Conservation (phyloP, 345 rosid species). For the Melaleuca quinquenervia region DNA sequence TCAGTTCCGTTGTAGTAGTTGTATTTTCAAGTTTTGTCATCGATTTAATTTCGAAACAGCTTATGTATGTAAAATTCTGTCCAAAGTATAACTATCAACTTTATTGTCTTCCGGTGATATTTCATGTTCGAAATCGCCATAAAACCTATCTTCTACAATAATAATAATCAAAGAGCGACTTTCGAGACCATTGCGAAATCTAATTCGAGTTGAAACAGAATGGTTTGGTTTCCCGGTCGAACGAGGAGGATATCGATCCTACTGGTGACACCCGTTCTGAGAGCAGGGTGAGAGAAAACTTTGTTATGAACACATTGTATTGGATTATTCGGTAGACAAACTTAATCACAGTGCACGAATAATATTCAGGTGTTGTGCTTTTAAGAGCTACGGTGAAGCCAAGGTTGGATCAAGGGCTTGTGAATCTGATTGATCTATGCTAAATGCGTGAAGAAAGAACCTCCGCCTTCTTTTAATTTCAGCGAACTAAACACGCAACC, state of each 20-base stretch:
- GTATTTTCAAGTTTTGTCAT: too few species aligned
- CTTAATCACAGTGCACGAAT: fast-evolving
- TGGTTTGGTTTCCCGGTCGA: background rate
- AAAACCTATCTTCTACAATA: too few species aligned
- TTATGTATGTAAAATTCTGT: too few species aligned
- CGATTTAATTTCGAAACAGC: too few species aligned
- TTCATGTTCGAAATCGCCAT: too few species aligned
- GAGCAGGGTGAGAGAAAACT: background rate
- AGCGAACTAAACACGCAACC: background rate
- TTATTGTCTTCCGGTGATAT: too few species aligned
- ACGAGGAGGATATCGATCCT: background rate
- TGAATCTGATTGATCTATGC: background rate
- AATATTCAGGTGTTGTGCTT: background rate
- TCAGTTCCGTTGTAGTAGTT: too few species aligned
- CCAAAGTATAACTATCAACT: too few species aligned
- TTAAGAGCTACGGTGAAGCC: background rate
- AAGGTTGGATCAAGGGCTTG: background rate
- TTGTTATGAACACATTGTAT: background rate
- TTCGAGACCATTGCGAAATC: too few species aligned
- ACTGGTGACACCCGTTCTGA: background rate
- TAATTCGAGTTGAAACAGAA: too few species aligned
- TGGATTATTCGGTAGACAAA: background rate
- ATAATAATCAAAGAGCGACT: too few species aligned
- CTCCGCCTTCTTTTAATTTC: background rate
- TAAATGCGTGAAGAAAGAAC: background rate